Evolutionary conservation across 345 rosid species (phyloP), one percentile per base, ranked within the genome.

Genomic region (Populus deltoides): DNA sequence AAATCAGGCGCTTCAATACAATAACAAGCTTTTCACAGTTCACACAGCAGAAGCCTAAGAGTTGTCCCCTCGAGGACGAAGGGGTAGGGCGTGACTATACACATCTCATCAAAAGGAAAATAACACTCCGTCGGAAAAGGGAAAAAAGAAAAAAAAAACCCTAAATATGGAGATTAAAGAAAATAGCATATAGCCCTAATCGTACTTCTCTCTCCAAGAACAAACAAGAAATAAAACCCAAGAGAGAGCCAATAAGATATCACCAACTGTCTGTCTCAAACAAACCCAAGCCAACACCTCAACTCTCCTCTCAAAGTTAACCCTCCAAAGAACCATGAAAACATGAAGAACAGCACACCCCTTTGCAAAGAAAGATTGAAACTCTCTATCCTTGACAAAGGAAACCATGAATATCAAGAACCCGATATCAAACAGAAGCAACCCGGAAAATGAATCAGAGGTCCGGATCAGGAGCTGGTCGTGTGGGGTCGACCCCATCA

Each of bases 151-250:
- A 31, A 18, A 71, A 17, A 3, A 29, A 10, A n/a, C 17, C 39
- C 15, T 33, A 22, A 22, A 33, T 10, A 18, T 16, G 13, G n/a
- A 53, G n/a, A 53, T n/a, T 16, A 53, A 53, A 15, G 51, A 15
- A n/a, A 39, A 55, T 11, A 75, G 13, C n/a, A n/a, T 15, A 69
- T 6, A 68, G 36, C 68, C 49, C 63, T 62, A 93, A 87, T 94
- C 98, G 79, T 96, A 94, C 89, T 90, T 94, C 82, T 94, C 99
- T 73, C 95, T 90, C 97, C 99, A 91, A 39, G 95, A 87, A 81
- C 84, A 93, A 68, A 91, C 96, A 68, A 94, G 90, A 67, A 90
- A 93, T 82, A 92, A 88, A 61, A 91, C 82, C 98, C 98, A 92
- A 20, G 98, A 97, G 20, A 89, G 81, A 29, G 90, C 95, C 72